Conservation (phyloP, 139 green algal species). For the Haematococcus lacustris region DNA sequence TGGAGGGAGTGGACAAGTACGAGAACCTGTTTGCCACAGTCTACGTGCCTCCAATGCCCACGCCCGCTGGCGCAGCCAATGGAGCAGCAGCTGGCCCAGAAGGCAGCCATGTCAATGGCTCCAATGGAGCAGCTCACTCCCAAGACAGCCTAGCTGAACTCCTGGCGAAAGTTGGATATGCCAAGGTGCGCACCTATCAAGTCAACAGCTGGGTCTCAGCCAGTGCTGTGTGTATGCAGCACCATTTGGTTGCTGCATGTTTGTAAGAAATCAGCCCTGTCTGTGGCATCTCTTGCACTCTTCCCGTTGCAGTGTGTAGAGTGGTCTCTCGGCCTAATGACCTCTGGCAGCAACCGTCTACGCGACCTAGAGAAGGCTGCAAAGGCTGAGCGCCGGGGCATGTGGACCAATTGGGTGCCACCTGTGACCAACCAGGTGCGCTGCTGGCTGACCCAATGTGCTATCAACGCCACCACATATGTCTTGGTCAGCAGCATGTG, state of each 20-base stretch:
- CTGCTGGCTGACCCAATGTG: neutral
- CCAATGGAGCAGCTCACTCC: neutral
- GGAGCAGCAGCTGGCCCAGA: neutral
- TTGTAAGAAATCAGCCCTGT: too few species aligned
- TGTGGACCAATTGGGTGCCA: slow-evolving; percentile 80
- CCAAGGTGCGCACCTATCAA: slow-evolving; percentile 44
- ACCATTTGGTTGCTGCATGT: too few species aligned
- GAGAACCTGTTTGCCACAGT: slow-evolving; percentile 78
- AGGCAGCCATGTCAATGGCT: too few species aligned
- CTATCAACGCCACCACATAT: neutral
- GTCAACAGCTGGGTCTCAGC: too few species aligned
- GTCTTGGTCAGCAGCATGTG: too few species aligned
- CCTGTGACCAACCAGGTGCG: slow-evolving; percentile 16
- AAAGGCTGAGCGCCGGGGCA: slow-evolving; percentile 55
- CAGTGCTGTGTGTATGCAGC: too few species aligned
- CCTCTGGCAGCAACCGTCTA: slow-evolving; percentile 50
- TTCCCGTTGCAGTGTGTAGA: slow-evolving; percentile 57
- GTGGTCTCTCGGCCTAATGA: slow-evolving; percentile 79
- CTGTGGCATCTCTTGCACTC: too few species aligned
- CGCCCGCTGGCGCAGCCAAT: neutral
- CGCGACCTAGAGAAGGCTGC: slow-evolving; percentile 74
- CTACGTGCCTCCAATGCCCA: slow-evolving; percentile 1
- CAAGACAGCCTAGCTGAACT: slow-evolving; percentile 57
- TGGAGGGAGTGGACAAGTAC: slow-evolving; percentile 85
- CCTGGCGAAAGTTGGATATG: slow-evolving; percentile 54